Evolutionary conservation across 441 rosid genomes (phyloP).

Genomic region (Adansonia madagascariensis): DNA sequence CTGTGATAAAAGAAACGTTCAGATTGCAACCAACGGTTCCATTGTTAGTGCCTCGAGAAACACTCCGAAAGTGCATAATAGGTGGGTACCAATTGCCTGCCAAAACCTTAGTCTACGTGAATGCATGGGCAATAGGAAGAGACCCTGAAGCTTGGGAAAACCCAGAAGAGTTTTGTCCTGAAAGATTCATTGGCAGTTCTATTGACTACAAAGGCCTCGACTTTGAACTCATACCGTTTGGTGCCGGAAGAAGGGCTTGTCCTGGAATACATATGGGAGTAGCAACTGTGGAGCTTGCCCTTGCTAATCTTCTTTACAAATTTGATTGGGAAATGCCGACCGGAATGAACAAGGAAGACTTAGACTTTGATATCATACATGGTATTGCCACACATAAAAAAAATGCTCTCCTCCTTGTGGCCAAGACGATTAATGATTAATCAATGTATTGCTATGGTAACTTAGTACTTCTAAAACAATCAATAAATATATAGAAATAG

Average conservation of each 20-base stretch:
- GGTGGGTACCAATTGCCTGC: slow-evolving; percentile 43
- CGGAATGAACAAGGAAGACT: slow-evolving; percentile 34
- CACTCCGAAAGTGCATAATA: slow-evolving; percentile 39
- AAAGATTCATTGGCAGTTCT: slow-evolving; percentile 37
- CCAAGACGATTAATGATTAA: background rate
- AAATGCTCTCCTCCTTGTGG: slow-evolving; percentile 34
- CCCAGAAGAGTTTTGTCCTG: slow-evolving; percentile 44
- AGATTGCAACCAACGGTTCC: slow-evolving; percentile 43
- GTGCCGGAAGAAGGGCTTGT: slow-evolving; percentile 44
- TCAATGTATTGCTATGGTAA: no score
- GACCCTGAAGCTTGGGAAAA: slow-evolving; percentile 47
- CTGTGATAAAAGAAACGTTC: slow-evolving; percentile 28
- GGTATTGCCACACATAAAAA: slow-evolving; percentile 47
- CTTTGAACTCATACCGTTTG: slow-evolving; percentile 48
- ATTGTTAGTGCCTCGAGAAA: slow-evolving; percentile 40
- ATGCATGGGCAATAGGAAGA: slow-evolving; percentile 35
- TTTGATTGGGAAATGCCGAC: slow-evolving; percentile 48
- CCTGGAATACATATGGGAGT: slow-evolving; percentile 40
- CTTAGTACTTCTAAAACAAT: background rate
- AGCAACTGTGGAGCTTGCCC: slow-evolving; percentile 38
- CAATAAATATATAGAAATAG: slow-evolving; percentile 10
- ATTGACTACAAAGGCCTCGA: slow-evolving; percentile 42
- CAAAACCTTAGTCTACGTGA: slow-evolving; percentile 35
- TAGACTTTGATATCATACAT: slow-evolving; percentile 27
- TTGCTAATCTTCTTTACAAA: slow-evolving; percentile 42